These are phyloP conservation scores for Raffaelea ambrosiae DNA, from an alignment of 2,329 filamentous ascomycete species.

Conservation along the genomic window DNA sequence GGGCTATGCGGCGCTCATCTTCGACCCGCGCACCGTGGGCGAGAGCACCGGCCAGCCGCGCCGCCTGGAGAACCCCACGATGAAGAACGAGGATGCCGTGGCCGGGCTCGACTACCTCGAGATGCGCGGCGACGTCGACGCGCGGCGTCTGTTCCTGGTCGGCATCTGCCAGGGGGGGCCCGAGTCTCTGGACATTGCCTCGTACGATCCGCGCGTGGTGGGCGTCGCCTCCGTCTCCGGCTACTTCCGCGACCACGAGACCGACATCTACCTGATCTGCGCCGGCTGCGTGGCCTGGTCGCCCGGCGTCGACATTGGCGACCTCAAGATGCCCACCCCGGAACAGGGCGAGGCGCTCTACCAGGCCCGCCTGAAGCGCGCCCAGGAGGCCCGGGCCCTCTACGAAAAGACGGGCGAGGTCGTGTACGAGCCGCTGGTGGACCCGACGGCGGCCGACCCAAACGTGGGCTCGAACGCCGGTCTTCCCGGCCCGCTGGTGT, in stretches of 20 bases:
- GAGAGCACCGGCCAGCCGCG: conserved; percentile 4
- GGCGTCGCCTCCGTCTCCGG: conserved; percentile 5
- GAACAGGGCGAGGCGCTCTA: conserved; percentile 2
- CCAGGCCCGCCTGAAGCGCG: background rate
- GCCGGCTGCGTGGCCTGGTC: conserved; percentile 6
- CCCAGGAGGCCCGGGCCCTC: background rate
- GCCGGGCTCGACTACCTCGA: conserved; percentile 2
- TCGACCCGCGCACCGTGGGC: conserved; percentile 3
- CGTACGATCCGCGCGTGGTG: conserved; percentile 1
- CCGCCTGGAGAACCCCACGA: conserved; percentile 4
- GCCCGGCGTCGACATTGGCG: conserved; percentile 2
- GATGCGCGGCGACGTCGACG: background rate
- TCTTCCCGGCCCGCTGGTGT: conserved; percentile 6
- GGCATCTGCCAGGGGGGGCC: conserved; percentile 6
- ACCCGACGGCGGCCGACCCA: conserved; percentile 3
- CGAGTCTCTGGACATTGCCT: conserved; percentile 4
- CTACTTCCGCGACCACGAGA: conserved; percentile 5
- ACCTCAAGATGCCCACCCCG: conserved; percentile 4
- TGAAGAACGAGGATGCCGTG: conserved; percentile 4
- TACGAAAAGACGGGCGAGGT: conserved; percentile 6
- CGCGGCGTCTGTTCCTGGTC: conserved; percentile 1
- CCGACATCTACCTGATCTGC: conserved; percentile 6
- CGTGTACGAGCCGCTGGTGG: conserved; percentile 5
- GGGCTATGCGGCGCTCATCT: conserved; percentile 4
- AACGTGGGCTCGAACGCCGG: conserved; percentile 3